Evolutionary conservation across 2,329 filamentous ascomycete genomes (phyloP), one percentile per base, ranked within the genome.

Genomic region (Colletotrichum agaves): DNA sequence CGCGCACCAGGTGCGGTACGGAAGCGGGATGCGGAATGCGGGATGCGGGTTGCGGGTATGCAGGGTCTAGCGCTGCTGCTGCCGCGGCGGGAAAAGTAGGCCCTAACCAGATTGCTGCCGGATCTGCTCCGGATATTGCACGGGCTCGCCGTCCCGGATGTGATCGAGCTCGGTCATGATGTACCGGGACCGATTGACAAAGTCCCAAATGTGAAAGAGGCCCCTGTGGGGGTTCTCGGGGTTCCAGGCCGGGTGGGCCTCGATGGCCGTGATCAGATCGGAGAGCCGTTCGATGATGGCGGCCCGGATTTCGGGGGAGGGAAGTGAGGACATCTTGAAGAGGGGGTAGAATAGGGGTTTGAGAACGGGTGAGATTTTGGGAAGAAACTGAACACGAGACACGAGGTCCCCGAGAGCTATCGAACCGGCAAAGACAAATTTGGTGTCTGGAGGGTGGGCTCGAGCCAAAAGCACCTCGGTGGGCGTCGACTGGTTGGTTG

Each of bases 161-260:
- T 79, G 80, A 17, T 82, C 78, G 23, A 82, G 74, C 74, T 82
- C 79, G 6, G 74, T 74, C 70, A 81, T 76, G 73, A 81, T 81
- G 69, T 81, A 82, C 41, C 75, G 72, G n/a, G 78, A 79, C 39
- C 79, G 76, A 64, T 74, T 77, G 50, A 78, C 77, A 70, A 82
- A 83, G 70, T 82, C 79, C 78, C 78, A 83, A 35, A 80, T 69
- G 70, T 80, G 74, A 61, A 73, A 79, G 44, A 82, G 76, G 15
- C 76, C 75, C 17, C 73, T 71, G 62, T 77, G 72, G 35, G 73
- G 73, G 15, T 69, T 71, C n/a, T 72, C 72, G 31, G 70, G 63
- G 56, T 68, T 73, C 74, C 76, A 78, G 19, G 69, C 53, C 4
- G 74, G 67, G 65, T 78, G 76, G 39, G 72, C 43, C 59, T 77